Evolutionary conservation across 371 early-diverging fungal species (phyloP), one percentile per base, ranked within the genome.

Genomic region (Circinella minor): DNA sequence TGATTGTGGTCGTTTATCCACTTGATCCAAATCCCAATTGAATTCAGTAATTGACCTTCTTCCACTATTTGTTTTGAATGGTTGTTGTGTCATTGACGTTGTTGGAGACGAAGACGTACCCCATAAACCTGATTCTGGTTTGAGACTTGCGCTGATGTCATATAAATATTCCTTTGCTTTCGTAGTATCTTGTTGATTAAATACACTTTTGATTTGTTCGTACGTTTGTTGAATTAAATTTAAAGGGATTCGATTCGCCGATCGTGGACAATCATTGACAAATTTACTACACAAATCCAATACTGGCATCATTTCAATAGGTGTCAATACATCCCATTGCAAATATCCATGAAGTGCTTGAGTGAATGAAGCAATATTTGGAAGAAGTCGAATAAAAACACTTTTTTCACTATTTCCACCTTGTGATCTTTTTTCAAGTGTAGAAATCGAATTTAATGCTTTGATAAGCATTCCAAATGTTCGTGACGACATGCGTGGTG

Each of bases 401-500:
- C 15, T 51, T 51, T n/a, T 51, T 17, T 20, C 18, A 15, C n/a
- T 18, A 8, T 47, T 6, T 15, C 27, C 27, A 36, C 4, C 36
- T 47, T 38, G 17, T 15, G 20, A 13, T 34, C 46, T 14, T 71
- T 66, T 46, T 34, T 81, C 74, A 18, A 70, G 39, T 8, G 69
- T 49, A n/a, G 72, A 57, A 0, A 66, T 37, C 6, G 63, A 54
- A 1, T 47, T 46, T 11, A 81, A 39, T 3, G 66, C 55, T 4
- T 73, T 57, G 5, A 81, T 48, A 0, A 81, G 48, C n/a, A 66
- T 59, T 1, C 63, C 61, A 54, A 78, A 69, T 0, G 70, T 73
- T 8, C 78, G 70, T 7, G 34, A n/a, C 2, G 69, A 55, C 6
- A 77, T 68, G 15, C 60, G 63, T 8, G 36, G 63, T 4, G 71